These are phyloP conservation scores for Suillus discolor DNA, from an alignment of 768 basidiomycete genomes.

Conservation along the genomic window DNA sequence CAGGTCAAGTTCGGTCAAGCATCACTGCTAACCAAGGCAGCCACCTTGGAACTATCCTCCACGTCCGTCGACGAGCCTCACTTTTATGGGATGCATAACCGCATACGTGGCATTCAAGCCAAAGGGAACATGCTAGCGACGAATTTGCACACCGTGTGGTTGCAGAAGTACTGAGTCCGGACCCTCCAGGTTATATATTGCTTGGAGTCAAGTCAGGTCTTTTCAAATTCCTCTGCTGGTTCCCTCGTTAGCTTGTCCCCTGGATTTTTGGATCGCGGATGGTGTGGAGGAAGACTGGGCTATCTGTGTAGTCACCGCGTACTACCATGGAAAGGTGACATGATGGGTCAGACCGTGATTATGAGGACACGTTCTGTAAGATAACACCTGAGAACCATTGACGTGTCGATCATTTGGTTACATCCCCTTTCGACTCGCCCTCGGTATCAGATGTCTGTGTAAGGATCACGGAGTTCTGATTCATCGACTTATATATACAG, in stretches of 20 bases:
- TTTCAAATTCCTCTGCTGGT: constrained; percentile 21
- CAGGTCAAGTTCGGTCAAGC: constrained; percentile 68
- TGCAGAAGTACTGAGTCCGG: constrained; percentile 42
- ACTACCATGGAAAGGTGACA: background rate
- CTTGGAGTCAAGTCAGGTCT: constrained; percentile 44
- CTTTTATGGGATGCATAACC: constrained; percentile 52
- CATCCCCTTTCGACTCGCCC: constrained; percentile 18
- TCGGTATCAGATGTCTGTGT: background rate
- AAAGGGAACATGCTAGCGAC: constrained; percentile 47
- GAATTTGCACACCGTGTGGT: constrained; percentile 59
- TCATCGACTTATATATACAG: background rate
- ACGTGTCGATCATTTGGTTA: background rate
- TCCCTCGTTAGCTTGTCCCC: constrained; percentile 27
- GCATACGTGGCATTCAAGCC: constrained; percentile 57
- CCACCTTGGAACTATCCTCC: constrained; percentile 46
- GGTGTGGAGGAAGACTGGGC: background rate
- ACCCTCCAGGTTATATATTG: constrained; percentile 53
- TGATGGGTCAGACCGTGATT: background rate
- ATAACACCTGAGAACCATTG: background rate
- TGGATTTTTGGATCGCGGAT: constrained; percentile 7
- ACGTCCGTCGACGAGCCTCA: constrained; percentile 57
- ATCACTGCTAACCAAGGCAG: constrained; percentile 55
- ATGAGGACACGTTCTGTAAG: background rate
- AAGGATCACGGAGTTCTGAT: background rate
- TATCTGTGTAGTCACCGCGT: background rate